Evolutionary conservation across 805 yeast genomes (phyloP), one percentile per base, ranked within the genome.

Genomic region (Candida awuae): DNA sequence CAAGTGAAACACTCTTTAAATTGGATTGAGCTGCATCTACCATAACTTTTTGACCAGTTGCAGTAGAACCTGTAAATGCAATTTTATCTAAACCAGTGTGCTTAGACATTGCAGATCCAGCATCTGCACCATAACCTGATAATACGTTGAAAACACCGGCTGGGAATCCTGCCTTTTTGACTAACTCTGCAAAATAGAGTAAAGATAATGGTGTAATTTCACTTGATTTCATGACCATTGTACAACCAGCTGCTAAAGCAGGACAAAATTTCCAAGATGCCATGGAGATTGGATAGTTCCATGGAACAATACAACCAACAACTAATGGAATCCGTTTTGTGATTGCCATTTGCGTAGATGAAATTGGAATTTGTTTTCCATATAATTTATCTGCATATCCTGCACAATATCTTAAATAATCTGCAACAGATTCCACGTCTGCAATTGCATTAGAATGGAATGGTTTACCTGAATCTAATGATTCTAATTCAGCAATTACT

Each of bases 221-320:
- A 41, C 86, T 79, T 3, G 85, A 71, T 60, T 83, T 83, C 57
- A 83, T 70, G 32, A 83, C 75, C 33, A 80, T 71, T 12, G 75
- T 70, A 60, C 84, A 82, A 39, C 92, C 92, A 38, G 84, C 80
- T 30, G 88, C 86, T 47, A 83, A 62, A 8, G 94, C 92, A 17
- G 90, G 90, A 20, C 83, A 85, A 53, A 83, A 66, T 59, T 83
- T 82, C 92, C 92, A 83, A 18, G 83, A 69, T 13, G 82, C 77
- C 86, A 81, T 80, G 23, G 70, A 64, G 49, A 78, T 58, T 22
- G 85, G 84, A 55, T 75, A 79, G 62, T 78, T 78, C 84, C 85
- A 78, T 25, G 85, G 85, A 41, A 79, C 75, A 48, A 78, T 75
- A 56, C 76, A 79, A 10, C 77, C 84, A 50, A 80, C 76, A 27